Evolutionary conservation across 116 monocot species (phyloP), one percentile per base, ranked within the genome.

Genomic region (Phalaenopsis hybrid): DNA sequence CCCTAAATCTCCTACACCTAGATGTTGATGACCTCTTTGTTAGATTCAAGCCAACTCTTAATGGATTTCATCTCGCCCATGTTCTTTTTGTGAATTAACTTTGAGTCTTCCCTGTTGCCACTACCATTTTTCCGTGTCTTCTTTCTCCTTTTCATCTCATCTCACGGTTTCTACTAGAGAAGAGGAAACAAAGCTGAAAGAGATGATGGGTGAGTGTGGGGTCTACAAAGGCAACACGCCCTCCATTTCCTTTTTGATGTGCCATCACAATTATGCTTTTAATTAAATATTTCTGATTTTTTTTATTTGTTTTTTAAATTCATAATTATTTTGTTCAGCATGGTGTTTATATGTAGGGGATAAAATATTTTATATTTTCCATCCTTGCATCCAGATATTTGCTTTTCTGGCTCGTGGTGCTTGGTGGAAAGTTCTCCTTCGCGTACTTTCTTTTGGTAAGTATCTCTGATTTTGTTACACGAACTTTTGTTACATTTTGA

Each of bases 381-480:
- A 25, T 50, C 51, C 51, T 48, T 77, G 23, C 25, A 28, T 92
- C 83, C 86, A 97, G 97, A 79, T 97, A 97, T 80, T 81, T 86
- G 55, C 51, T 89, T 16, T 97, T 91, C 81, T 97, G 97, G 97
- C 83, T 97, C 45, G 83, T 90, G 44, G 85, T 97, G 28, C 89
- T 97, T 72, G 91, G 88, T 57, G 88, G 83, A 77, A 97, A 97
- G 81, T 97, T 97, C 83, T 82, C 89, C 67, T 97, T 94, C 78
- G 91, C 97, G 7, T 97, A 94, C 91, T 97, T 93, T 86, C 88
- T 97, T 5, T 93, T 91, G 94, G 97, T 68, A 89, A 89, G 82
- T 82, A 58, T 72, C n/a, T 44, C 52, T 34, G 20, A 44, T 51
- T 55, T 15, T 34, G 23, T 78, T 21, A 25, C 21, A 44, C 81